Percentiles rank a stretch among this genome's conserved stretches.
These are phyloP conservation scores for Gastrolobium bilobum DNA, from an alignment of 306 rosid species.

Conservation along the genomic window DNA sequence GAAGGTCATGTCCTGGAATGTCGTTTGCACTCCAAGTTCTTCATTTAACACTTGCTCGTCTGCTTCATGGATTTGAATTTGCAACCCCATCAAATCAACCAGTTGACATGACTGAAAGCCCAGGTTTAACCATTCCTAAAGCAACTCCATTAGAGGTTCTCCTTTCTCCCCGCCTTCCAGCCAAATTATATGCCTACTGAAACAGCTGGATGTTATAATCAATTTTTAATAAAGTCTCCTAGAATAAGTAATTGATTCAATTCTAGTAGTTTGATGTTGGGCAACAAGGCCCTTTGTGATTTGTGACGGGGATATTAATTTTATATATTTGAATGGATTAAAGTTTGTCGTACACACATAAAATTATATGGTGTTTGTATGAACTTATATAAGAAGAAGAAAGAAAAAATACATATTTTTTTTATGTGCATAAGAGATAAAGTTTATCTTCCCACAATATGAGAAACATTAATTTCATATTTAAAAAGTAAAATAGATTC, in stretches of 20 bases:
- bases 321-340: too few species aligned
- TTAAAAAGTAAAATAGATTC: too few species aligned
- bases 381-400: too few species aligned
- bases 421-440: too few species aligned
- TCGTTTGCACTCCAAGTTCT: conserved; percentile 66
- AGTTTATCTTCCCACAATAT: too few species aligned
- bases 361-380: too few species aligned
- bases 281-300: not conserved
- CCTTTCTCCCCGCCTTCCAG: conserved; percentile 62
- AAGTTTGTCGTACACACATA: too few species aligned
- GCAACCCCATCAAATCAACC: conserved; percentile 46
- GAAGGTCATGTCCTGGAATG: conserved; percentile 66
- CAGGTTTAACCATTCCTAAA: conserved; percentile 62
- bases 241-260: not conserved
- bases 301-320: too few species aligned
- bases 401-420: too few species aligned
- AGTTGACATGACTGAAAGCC: conserved; percentile 62
- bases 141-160: conserved; percentile 61
- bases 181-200: conserved; percentile 47
- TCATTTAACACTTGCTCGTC: conserved; percentile 60
- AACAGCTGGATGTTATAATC: not conserved
- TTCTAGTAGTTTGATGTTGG: conserved; percentile 1
- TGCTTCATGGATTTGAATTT: conserved; percentile 64
- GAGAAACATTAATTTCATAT: too few species aligned
- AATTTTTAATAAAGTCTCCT: not conserved